Evolutionary conservation across 192 early-diverging fungal species (phyloP).

Genomic region (Backusella parvicylindrica): DNA sequence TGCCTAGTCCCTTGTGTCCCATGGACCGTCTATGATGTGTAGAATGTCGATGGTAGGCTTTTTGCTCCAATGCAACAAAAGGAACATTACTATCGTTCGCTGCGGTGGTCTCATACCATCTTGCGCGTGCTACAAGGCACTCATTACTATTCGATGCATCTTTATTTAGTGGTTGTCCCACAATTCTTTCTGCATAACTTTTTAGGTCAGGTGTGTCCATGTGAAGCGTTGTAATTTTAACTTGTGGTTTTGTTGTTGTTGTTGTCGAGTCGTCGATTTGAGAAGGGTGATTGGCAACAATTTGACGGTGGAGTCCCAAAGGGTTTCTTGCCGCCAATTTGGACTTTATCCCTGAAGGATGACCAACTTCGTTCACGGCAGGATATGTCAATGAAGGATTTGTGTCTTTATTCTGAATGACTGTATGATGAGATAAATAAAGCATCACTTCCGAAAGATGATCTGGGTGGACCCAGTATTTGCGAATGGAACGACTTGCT

Average conservation of each 20-base stretch:
- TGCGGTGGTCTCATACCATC: background rate
- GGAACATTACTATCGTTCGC: background rate
- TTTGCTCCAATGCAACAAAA: background rate
- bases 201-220: slow-evolving; percentile 1
- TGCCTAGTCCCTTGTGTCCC: background rate
- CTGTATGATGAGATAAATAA: background rate
- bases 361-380: slow-evolving; percentile 3
- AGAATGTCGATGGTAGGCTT: background rate
- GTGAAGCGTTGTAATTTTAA: slow-evolving; percentile 2
- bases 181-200: slow-evolving; percentile 1
- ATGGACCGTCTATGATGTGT: background rate
- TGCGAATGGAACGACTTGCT: background rate
- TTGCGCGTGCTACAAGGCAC: background rate
- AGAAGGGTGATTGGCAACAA: background rate
- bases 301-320: background rate
- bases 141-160: background rate
- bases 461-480: slow-evolving; percentile 18
- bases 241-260: background rate
- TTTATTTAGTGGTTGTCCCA: background rate
- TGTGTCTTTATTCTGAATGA: background rate
- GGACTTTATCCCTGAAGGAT: background rate
- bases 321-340: background rate
- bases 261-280: no score
- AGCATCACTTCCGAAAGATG: slow-evolving; percentile 12
- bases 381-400: background rate